Evolutionary conservation across 371 early-diverging fungal species (phyloP).

Genomic region (Mucor indicus): DNA sequence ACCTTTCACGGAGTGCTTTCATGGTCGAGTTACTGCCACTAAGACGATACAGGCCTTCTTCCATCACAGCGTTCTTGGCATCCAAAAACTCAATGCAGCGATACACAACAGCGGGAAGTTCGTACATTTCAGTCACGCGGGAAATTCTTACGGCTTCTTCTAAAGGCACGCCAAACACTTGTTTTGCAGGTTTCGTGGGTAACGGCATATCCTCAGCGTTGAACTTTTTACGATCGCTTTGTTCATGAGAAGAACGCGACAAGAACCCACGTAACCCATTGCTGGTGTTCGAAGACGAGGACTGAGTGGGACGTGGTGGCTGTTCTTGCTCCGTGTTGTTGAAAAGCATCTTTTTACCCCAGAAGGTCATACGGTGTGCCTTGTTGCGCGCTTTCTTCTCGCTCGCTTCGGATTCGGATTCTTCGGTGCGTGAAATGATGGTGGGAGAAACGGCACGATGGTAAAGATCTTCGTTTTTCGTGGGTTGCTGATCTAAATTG

Average conservation of each 20-base stretch:
- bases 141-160: slow-evolving; percentile 31
- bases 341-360: slow-evolving; percentile 48
- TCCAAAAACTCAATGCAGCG: slow-evolving; percentile 84
- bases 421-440: background rate
- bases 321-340: slow-evolving; percentile 3
- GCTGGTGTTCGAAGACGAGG: slow-evolving; percentile 10
- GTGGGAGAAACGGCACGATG: slow-evolving; percentile 15
- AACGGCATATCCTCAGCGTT: slow-evolving; percentile 3
- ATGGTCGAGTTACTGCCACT: slow-evolving; percentile 64
- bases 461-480: background rate
- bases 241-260: slow-evolving; percentile 23
- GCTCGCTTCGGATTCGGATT: background rate
- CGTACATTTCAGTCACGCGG: slow-evolving; percentile 21
- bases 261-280: slow-evolving; percentile 27
- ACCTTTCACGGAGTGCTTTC: slow-evolving; percentile 56
- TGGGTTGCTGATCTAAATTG: slow-evolving; percentile 16
- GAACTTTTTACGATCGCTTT: slow-evolving; percentile 1
- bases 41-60: slow-evolving; percentile 82
- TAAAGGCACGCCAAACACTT: slow-evolving; percentile 44
- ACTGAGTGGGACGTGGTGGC: slow-evolving; percentile 9
- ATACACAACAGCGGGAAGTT: slow-evolving; percentile 74
- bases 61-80: slow-evolving; percentile 62
- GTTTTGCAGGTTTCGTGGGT: slow-evolving; percentile 21
- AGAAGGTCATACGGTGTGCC: slow-evolving; percentile 50
- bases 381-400: slow-evolving; percentile 45